phyloP scores from a whole-genome alignment of 2,329 filamentous ascomycete genomes.

The Colletotrichum sp. region DNA sequence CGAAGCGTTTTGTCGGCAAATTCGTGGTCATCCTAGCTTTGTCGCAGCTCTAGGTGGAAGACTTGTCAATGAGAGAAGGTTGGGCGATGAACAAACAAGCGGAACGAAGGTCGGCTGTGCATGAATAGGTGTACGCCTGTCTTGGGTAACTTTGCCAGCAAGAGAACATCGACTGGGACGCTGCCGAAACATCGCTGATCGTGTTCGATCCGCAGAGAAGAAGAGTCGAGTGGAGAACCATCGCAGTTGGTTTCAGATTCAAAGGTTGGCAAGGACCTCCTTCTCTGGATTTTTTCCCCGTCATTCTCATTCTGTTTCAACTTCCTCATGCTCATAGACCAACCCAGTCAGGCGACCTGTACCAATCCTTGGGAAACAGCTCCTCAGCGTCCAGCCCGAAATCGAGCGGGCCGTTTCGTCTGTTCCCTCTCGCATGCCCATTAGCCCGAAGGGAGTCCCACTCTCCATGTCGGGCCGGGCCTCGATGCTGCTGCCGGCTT shows the following conservation, averaged over 20 bases:
- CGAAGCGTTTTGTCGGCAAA: neutral
- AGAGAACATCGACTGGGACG: neutral
- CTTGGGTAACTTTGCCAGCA: neutral
- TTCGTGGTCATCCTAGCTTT: neutral
- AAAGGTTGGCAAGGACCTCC: no score
- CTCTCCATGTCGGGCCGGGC: conserved; percentile 37
- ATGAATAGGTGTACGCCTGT: neutral
- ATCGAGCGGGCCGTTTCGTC: conserved; percentile 51
- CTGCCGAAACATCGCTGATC: neutral
- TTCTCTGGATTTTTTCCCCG: no score
- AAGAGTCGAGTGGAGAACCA: neutral
- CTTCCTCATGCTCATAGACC: conserved; percentile 27
- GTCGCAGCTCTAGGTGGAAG: neutral
- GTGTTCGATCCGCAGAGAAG: neutral
- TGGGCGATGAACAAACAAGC: neutral
- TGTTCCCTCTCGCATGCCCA: conserved; percentile 62
- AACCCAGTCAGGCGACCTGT: conserved; percentile 45
- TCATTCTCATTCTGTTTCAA: no score
- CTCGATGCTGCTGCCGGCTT: conserved; percentile 31
- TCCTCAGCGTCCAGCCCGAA: conserved; percentile 54
- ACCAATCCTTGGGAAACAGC: conserved; percentile 36
- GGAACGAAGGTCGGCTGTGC: neutral
- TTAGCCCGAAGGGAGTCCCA: conserved; percentile 56
- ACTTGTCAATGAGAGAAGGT: neutral
- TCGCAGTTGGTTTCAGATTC: neutral